phyloP scores from a whole-genome alignment of 2,329 filamentous ascomycete genomes.

The Xylariaceae sp. region DNA sequence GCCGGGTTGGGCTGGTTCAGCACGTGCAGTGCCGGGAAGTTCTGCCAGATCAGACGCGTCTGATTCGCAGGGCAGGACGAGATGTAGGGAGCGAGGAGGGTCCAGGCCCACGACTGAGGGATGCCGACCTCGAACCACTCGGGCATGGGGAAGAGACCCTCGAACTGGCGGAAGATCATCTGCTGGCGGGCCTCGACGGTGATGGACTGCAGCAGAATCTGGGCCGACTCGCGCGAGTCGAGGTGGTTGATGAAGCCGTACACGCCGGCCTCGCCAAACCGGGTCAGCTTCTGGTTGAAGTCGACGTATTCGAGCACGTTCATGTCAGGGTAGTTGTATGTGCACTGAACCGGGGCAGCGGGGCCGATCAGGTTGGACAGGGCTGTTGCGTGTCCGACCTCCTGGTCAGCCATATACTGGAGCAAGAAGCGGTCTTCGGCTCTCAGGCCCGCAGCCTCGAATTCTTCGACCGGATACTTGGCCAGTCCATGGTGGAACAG shows the following conservation, averaged over 20 bases:
- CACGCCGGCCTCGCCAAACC: conserved; percentile 49
- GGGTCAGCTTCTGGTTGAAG: conserved; percentile 81
- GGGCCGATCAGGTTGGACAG: conserved; percentile 72
- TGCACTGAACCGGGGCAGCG: conserved; percentile 66
- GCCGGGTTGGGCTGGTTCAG: conserved; percentile 73
- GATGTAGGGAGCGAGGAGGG: conserved; percentile 75
- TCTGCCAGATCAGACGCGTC: conserved; percentile 76
- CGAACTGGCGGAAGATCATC: conserved; percentile 77
- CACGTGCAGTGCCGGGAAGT: conserved; percentile 68
- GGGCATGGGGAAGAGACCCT: conserved; percentile 73
- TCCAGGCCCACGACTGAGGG: conserved; percentile 82
- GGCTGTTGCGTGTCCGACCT: conserved; percentile 71
- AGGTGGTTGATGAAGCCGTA: conserved; percentile 20
- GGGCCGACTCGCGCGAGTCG: conserved; percentile 48
- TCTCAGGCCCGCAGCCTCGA: conserved; percentile 60
- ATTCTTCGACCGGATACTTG: conserved; percentile 63
- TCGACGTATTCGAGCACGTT: conserved; percentile 74
- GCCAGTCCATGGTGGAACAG: conserved; percentile 72
- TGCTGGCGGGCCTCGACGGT: conserved; percentile 77
- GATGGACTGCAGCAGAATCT: conserved; percentile 70
- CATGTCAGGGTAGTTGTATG: conserved; percentile 73
- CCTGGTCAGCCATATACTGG: conserved; percentile 71
- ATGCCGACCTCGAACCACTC: conserved; percentile 77
- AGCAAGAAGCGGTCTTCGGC: conserved; percentile 66
- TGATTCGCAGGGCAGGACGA: conserved; percentile 66